Percentiles rank a stretch among this genome's conserved stretches.
Evolutionary conservation across 1,139 yeast genomes (phyloP).

Genomic region (Candida frijolesensis): DNA sequence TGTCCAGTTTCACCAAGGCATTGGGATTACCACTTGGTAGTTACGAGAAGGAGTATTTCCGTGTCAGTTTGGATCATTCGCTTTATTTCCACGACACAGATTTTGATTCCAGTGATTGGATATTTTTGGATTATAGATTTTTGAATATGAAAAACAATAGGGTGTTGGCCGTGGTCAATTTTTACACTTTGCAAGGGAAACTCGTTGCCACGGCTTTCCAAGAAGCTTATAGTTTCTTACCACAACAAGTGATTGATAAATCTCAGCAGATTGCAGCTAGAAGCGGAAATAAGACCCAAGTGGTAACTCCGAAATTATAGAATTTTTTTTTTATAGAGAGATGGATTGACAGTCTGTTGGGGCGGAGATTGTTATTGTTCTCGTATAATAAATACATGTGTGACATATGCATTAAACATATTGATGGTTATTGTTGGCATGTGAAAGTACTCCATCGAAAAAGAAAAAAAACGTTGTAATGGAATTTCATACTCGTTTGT

Average conservation of each 20-base stretch:
- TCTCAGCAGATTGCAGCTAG: conserved; percentile 15
- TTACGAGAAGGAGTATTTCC: conserved; percentile 26
- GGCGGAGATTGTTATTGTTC: neutral
- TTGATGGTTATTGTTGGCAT: too few species aligned
- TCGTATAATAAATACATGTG: neutral
- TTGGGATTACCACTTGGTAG: conserved; percentile 29
- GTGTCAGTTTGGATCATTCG: conserved; percentile 60
- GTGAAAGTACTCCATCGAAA: too few species aligned
- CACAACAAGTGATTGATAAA: conserved; percentile 25
- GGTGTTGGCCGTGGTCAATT: conserved; percentile 29
- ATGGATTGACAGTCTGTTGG: neutral
- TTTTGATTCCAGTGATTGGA: conserved; percentile 54
- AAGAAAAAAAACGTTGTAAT: too few species aligned
- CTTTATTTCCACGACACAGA: conserved; percentile 66
- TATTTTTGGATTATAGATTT: conserved; percentile 40
- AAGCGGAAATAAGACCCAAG: neutral
- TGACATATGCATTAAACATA: too few species aligned
- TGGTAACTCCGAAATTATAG: conserved; percentile 15
- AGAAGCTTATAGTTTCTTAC: conserved; percentile 39
- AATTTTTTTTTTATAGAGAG: neutral
- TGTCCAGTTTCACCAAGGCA: conserved; percentile 25
- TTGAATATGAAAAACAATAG: conserved; percentile 37
- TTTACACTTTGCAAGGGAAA: conserved; percentile 32
- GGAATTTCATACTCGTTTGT: too few species aligned
- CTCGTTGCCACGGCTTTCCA: conserved; percentile 37